Conservation (phyloP, 495 filamentous ascomycete genomes). For the Paragyromitra xinjiangensis region DNA sequence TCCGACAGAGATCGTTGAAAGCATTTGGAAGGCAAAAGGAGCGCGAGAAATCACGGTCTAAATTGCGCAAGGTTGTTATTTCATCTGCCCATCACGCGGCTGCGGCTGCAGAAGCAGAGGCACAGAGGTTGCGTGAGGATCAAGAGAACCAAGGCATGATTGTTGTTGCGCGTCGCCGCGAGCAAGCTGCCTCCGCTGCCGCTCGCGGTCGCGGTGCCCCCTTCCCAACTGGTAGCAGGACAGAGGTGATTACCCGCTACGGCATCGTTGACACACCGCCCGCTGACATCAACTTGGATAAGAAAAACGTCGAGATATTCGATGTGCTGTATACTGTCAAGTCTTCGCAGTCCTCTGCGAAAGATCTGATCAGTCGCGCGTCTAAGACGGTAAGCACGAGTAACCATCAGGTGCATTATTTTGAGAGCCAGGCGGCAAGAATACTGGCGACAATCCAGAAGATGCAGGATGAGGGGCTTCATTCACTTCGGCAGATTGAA, state of each 20-base stretch:
- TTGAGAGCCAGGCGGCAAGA: conserved; percentile 83
- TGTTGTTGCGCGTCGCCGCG: conserved; percentile 54
- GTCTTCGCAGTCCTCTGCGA: conserved; percentile 37
- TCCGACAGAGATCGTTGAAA: conserved; percentile 24
- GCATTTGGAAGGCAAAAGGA: conserved; percentile 34
- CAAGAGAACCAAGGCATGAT: conserved; percentile 56
- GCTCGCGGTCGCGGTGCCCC: conserved; percentile 51
- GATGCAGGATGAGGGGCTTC: conserved; percentile 90
- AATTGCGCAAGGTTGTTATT: conserved; percentile 54
- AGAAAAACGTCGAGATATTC: conserved; percentile 52
- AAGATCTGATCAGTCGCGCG: conserved; percentile 52
- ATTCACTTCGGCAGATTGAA: conserved; percentile 79
- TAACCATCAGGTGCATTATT: conserved; percentile 51
- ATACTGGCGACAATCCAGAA: conserved; percentile 85
- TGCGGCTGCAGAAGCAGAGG: conserved; percentile 54
- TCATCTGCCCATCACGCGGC: conserved; percentile 56
- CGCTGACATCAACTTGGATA: conserved; percentile 43
- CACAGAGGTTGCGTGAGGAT: conserved; percentile 54
- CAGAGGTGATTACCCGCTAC: conserved; percentile 56
- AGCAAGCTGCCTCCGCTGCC: conserved; percentile 55
- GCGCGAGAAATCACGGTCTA: conserved; percentile 41
- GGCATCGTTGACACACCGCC: conserved; percentile 51
- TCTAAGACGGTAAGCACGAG: conserved; percentile 55
- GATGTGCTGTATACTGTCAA: conserved; percentile 54
- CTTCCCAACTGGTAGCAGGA: conserved; percentile 54